phyloP scores from a whole-genome alignment of 2,329 filamentous ascomycete genomes.

The Endoconidiophora laricicola region DNA sequence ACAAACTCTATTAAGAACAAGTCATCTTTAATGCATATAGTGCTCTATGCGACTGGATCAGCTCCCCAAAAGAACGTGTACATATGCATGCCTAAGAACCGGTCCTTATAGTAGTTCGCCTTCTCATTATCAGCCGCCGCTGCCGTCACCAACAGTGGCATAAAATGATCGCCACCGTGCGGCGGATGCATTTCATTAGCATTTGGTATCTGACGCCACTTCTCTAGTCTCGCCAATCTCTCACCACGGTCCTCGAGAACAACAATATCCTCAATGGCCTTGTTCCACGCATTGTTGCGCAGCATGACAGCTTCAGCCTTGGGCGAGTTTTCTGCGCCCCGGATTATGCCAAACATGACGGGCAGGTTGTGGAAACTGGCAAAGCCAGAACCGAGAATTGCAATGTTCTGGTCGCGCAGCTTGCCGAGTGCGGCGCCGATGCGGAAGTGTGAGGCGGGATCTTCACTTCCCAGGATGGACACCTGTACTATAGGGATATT shows the following conservation, averaged over 20 bases:
- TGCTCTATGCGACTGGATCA: constrained; percentile 14
- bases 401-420: constrained; percentile 36
- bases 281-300: constrained; percentile 28
- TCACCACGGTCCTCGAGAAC: constrained; percentile 20
- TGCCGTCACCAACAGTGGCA: constrained; percentile 41
- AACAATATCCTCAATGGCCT: constrained; percentile 26
- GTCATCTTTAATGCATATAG: not conserved
- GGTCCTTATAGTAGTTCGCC: constrained; percentile 30
- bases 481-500: constrained; percentile 39
- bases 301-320: constrained; percentile 16
- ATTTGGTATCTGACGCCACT: constrained; percentile 31
- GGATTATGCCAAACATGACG: constrained; percentile 25
- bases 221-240: constrained; percentile 24
- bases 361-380: constrained; percentile 40
- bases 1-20: not conserved
- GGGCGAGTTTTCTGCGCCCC: constrained; percentile 14
- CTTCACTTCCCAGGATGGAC: constrained; percentile 35
- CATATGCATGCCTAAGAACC: constrained; percentile 31
- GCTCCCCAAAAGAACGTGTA: constrained; percentile 39
- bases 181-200: constrained; percentile 37
- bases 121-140: constrained; percentile 31
- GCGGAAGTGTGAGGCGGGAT: constrained; percentile 29
- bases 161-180: constrained; percentile 38
- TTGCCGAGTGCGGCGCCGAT: constrained; percentile 35
- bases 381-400: constrained; percentile 43